Conservation (phyloP, 139 green algal genomes). For the Chlamydomonas schloesseri region DNA sequence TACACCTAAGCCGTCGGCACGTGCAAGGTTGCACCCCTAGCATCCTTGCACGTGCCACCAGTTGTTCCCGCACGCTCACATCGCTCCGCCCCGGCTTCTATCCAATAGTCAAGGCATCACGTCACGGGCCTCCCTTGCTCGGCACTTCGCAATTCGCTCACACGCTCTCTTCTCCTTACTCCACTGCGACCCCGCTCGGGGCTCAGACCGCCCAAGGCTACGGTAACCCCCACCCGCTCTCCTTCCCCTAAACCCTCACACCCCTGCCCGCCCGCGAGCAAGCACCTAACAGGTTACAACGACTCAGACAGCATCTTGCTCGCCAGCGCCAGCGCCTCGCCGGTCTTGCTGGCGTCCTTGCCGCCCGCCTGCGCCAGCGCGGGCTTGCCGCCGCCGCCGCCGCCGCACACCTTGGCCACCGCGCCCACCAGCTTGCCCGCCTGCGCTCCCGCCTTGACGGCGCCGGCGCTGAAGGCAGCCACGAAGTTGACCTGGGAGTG, state of each 20-base stretch:
- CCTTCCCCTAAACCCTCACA: background rate
- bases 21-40: no score
- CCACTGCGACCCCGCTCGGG: no score
- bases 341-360: slow-evolving; percentile 73
- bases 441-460: slow-evolving; percentile 2
- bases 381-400: slow-evolving; percentile 90
- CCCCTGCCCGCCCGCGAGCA: background rate
- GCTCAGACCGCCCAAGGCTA: no score
- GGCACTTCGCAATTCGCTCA: no score
- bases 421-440: slow-evolving; percentile 88
- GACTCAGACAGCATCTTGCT: slow-evolving; percentile 46
- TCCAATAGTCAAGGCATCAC: no score
- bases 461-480: slow-evolving; percentile 66
- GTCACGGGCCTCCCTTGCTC: no score
- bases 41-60: no score
- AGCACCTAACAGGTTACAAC: slow-evolving; percentile 29
- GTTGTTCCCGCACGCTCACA: no score
- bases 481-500: slow-evolving; percentile 74
- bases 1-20: no score
- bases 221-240: no score
- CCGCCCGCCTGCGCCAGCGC: slow-evolving; percentile 92
- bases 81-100: no score
- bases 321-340: slow-evolving; percentile 65
- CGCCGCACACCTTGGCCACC: slow-evolving; percentile 92
- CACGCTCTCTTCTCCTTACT: no score